phyloP scores from a whole-genome alignment of 2,329 filamentous ascomycete genomes.

The Metarhizium guizhouense region DNA sequence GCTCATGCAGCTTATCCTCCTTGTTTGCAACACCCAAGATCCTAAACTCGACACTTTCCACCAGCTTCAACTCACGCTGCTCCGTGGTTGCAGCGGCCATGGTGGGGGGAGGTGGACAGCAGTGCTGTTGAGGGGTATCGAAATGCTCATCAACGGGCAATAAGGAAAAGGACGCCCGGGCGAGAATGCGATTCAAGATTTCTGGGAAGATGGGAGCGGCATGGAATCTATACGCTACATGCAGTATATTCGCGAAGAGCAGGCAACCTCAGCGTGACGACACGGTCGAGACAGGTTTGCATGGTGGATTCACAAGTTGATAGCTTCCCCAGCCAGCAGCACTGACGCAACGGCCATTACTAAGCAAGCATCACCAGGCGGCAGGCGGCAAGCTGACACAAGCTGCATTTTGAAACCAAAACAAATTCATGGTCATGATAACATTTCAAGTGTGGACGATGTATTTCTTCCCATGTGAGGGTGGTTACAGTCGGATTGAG shows the following conservation, averaged over 20 bases:
- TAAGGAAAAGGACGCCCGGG: neutral
- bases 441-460: too few species aligned
- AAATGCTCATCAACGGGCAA: neutral
- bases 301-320: neutral
- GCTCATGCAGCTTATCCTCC: conserved; percentile 70
- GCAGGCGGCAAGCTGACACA: too few species aligned
- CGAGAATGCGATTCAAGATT: neutral
- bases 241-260: neutral
- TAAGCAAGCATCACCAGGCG: neutral
- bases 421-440: too few species aligned
- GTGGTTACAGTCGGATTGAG: too few species aligned
- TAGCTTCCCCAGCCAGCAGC: neutral
- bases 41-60: conserved; percentile 77
- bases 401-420: too few species aligned
- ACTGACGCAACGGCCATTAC: conserved; percentile 2
- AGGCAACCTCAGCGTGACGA: conserved; percentile 3
- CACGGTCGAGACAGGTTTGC: neutral
- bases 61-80: conserved; percentile 68
- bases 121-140: neutral
- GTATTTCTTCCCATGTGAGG: too few species aligned
- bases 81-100: conserved; percentile 38
- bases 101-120: conserved; percentile 1
- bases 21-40: conserved; percentile 73
- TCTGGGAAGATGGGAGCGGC: neutral
- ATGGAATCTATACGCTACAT: neutral